A percentile compares a stretch with the other conserved stretches of the same genome.
Conservation (phyloP, 164 flowering plant species). For the Amborella trichopoda region DNA sequence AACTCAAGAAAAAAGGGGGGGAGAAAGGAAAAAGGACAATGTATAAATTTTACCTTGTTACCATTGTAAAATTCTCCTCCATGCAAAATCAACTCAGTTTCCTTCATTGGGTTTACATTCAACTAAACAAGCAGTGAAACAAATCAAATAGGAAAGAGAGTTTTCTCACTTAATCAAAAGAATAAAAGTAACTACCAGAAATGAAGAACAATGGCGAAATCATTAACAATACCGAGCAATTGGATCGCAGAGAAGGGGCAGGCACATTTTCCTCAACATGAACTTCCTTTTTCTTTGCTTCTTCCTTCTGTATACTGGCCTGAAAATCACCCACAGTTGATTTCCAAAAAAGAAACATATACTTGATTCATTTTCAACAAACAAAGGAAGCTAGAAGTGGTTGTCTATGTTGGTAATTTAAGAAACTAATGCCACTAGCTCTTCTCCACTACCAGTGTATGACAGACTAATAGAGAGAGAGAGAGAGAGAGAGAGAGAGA, state of each 20-base stretch:
- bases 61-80: constrained; percentile 99
- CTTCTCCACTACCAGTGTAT: no score
- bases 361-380: no score
- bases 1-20: no score
- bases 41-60: constrained; percentile 77
- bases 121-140: constrained; percentile 26
- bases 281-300: constrained; percentile 95
- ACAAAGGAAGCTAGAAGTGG: no score
- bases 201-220: background rate
- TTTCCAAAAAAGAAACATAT: no score
- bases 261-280: constrained; percentile 86
- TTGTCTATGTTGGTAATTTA: no score
- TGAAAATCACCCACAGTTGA: constrained; percentile 13
- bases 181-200: background rate
- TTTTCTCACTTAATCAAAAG: background rate
- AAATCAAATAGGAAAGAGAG: background rate
- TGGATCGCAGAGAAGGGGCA: constrained; percentile 82
- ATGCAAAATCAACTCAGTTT: constrained; percentile 76
- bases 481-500: no score
- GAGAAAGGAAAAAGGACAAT: no score
- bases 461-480: no score
- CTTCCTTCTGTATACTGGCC: constrained; percentile 92
- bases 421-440: no score
- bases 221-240: constrained; percentile 52
- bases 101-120: constrained; percentile 78